Evolutionary conservation across 225 moss, liverwort and hornwort species (phyloP).

Genomic region (Ulota crispa): DNA sequence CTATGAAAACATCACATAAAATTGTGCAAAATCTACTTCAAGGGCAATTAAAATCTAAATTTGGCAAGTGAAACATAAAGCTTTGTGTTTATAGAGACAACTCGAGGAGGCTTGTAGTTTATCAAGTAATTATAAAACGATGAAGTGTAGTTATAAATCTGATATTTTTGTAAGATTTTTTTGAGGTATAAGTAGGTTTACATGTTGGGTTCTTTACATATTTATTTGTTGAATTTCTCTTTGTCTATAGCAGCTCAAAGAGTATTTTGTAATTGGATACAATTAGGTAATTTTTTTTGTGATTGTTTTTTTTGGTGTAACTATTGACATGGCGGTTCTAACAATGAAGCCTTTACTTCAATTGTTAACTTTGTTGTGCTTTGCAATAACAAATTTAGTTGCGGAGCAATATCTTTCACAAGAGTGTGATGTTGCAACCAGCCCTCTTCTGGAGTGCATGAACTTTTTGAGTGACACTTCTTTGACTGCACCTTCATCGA

Average conservation of each 20-base stretch:
- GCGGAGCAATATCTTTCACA: neutral
- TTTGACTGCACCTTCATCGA: fast-evolving
- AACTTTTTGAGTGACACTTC: neutral
- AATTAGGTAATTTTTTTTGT: too few species aligned
- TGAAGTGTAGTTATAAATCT: neutral
- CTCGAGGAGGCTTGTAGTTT: fast-evolving
- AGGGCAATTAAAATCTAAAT: neutral
- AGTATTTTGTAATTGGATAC: too few species aligned
- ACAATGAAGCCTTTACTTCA: neutral
- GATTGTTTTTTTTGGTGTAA: neutral
- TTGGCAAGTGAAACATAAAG: neutral
- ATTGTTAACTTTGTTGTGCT: neutral
- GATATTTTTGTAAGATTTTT: neutral
- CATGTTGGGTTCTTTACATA: neutral
- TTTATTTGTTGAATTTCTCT: neutral
- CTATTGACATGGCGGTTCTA: fast-evolving
- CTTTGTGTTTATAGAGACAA: fast-evolving
- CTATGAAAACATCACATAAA: too few species aligned
- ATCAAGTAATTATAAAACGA: neutral
- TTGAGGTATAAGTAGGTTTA: fast-evolving
- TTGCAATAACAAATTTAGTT: fast-evolving
- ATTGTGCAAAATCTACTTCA: too few species aligned
- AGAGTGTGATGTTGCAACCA: fast-evolving
- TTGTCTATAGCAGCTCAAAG: too few species aligned
- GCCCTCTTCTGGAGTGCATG: neutral